phyloP scores from a whole-genome alignment of 352 stramenopile genomes.

The Plasmopara muralis region DNA sequence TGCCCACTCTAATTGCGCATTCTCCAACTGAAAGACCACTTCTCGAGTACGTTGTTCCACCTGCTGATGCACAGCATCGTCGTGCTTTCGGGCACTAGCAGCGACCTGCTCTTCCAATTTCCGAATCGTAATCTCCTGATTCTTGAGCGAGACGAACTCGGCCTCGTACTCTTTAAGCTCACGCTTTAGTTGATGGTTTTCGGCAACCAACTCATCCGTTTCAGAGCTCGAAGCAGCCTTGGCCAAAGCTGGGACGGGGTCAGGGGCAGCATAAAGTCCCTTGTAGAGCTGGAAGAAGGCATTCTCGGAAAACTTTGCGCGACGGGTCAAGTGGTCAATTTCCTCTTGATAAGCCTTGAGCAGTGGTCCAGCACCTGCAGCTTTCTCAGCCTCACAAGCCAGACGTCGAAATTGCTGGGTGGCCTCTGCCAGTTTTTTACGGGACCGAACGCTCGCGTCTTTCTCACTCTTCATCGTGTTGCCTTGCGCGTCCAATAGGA shows the following conservation, averaged over 20 bases:
- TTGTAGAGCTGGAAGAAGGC: conserved; percentile 87
- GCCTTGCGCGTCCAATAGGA: conserved; percentile 68
- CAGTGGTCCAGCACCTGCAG: conserved; percentile 41
- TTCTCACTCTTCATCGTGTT: conserved; percentile 81
- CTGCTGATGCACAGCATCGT: conserved; percentile 53
- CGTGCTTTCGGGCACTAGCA: conserved; percentile 44
- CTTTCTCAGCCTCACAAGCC: conserved; percentile 57
- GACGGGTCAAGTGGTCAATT: conserved; percentile 87
- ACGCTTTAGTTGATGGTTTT: conserved; percentile 86
- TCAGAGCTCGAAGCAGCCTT: conserved; percentile 36
- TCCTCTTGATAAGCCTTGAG: conserved; percentile 90
- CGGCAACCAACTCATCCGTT: conserved; percentile 68
- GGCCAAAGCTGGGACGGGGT: conserved; percentile 72
- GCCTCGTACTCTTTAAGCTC: conserved; percentile 91
- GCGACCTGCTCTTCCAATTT: conserved; percentile 90
- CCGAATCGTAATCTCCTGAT: conserved; percentile 96
- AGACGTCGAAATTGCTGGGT: conserved; percentile 82
- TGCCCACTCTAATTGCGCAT: conserved; percentile 67
- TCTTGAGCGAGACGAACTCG: conserved; percentile 93
- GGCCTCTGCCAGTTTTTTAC: conserved; percentile 80
- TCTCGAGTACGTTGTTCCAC: conserved; percentile 56
- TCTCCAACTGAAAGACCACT: conserved; percentile 52
- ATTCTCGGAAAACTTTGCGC: conserved; percentile 89
- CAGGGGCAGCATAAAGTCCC: conserved; percentile 74
- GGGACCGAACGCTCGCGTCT: conserved; percentile 63